phyloP scores from a whole-genome alignment of 164 flowering plant genomes.

The Vitis rupestris region DNA sequence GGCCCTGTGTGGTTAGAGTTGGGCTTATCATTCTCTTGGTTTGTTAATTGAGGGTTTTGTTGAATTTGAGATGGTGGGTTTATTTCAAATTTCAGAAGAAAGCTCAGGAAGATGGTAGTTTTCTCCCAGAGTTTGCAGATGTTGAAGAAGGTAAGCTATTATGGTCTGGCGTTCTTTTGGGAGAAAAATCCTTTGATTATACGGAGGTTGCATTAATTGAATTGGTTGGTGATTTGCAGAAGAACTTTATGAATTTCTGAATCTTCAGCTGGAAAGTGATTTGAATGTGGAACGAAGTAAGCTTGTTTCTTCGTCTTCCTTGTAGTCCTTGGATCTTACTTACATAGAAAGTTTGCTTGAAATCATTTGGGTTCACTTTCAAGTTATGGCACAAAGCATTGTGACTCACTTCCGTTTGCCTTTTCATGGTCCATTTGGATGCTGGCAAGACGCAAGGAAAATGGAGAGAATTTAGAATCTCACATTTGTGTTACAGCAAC shows the following conservation, averaged over 20 bases:
- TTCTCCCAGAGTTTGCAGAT: slow-evolving; percentile 88
- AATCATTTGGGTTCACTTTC: neutral
- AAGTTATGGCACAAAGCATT: neutral
- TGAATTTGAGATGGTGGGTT: slow-evolving; percentile 8
- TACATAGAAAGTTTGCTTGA: neutral
- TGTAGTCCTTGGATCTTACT: neutral
- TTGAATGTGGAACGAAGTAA: slow-evolving; percentile 57
- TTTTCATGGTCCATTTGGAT: neutral
- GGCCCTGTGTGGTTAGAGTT: neutral
- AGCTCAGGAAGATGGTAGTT: slow-evolving; percentile 69
- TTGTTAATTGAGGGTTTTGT: neutral
- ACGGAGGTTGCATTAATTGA: neutral
- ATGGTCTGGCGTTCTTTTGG: neutral
- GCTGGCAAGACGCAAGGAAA: neutral
- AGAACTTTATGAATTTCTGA: slow-evolving; percentile 63
- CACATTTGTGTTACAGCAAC: neutral
- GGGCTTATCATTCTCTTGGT: neutral
- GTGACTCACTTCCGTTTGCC: neutral
- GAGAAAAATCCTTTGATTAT: neutral
- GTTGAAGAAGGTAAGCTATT: slow-evolving; percentile 73
- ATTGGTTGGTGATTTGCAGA: slow-evolving; percentile 50
- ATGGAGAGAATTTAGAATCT: neutral
- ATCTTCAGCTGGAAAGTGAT: slow-evolving; percentile 73
- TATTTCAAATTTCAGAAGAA: slow-evolving; percentile 54
- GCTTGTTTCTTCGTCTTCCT: slow-evolving; percentile 17